These are phyloP conservation scores for Pyrenochaeta sp. DNA, from an alignment of 2,329 filamentous ascomycete species.

Conservation along the genomic window DNA sequence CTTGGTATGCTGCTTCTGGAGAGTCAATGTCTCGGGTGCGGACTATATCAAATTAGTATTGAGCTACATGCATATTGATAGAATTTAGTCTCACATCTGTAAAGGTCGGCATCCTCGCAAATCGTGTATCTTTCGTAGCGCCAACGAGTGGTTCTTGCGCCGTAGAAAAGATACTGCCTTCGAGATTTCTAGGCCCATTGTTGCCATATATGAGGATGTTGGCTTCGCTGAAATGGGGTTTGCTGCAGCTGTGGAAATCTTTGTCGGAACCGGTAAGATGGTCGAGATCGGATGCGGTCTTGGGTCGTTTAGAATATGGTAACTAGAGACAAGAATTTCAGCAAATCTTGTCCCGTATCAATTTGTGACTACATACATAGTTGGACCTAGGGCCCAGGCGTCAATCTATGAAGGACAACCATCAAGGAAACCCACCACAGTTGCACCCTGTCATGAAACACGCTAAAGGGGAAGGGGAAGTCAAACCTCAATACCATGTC, in stretches of 20 bases:
- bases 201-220: slow-evolving; percentile 75
- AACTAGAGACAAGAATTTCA: slow-evolving; percentile 68
- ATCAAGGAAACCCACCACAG: slow-evolving; percentile 54
- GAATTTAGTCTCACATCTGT: slow-evolving; percentile 45
- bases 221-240: slow-evolving; percentile 80
- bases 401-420: slow-evolving; percentile 44
- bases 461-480: slow-evolving; percentile 52
- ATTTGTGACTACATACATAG: slow-evolving; percentile 57
- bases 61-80: background rate
- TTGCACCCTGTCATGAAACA: slow-evolving; percentile 38
- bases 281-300: slow-evolving; percentile 70
- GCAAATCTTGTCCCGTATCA: slow-evolving; percentile 48
- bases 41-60: slow-evolving; percentile 53
- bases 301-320: slow-evolving; percentile 83
- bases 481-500: slow-evolving; percentile 90
- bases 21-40: slow-evolving; percentile 62
- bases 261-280: slow-evolving; percentile 71
- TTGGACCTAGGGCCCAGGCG: slow-evolving; percentile 34
- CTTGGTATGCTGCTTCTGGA: slow-evolving; percentile 65
- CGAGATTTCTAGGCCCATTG: slow-evolving; percentile 52
- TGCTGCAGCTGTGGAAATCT: slow-evolving; percentile 75
- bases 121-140: slow-evolving; percentile 70
- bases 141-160: slow-evolving; percentile 67
- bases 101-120: slow-evolving; percentile 67
- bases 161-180: slow-evolving; percentile 62